These are phyloP conservation scores for Metschnikowia continentalis DNA, from an alignment of 805 yeast species.

Conservation along the genomic window DNA sequence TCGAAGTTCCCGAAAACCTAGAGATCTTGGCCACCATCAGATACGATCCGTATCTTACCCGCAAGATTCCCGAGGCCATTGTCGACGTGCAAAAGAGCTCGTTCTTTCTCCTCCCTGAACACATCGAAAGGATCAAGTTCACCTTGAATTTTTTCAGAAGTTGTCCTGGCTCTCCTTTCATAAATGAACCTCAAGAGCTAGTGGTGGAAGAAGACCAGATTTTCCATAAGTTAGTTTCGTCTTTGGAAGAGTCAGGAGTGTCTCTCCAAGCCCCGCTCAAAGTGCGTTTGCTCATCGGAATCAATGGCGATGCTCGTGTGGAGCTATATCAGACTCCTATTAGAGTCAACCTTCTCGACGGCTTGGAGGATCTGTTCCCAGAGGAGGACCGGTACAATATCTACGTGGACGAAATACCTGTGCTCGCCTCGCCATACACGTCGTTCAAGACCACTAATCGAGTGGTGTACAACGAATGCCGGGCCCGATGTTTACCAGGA, in stretches of 20 bases:
- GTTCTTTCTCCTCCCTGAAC: conserved; percentile 65
- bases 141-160: conserved; percentile 49
- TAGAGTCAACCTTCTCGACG: conserved; percentile 28
- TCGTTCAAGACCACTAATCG: conserved; percentile 84
- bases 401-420: conserved; percentile 52
- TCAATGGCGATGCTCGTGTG: conserved; percentile 28
- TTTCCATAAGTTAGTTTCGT: conserved; percentile 26
- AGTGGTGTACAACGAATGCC: conserved; percentile 55
- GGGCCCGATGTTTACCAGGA: conserved; percentile 46
- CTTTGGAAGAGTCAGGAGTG: conserved; percentile 22
- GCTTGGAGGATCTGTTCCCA: conserved; percentile 18
- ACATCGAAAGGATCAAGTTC: conserved; percentile 54
- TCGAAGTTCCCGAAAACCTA: conserved; percentile 21
- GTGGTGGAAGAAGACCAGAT: conserved; percentile 35
- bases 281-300: conserved; percentile 27
- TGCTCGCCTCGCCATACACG: conserved; percentile 67
- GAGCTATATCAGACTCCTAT: conserved; percentile 30
- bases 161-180: conserved; percentile 1
- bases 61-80: conserved; percentile 23
- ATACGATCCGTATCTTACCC: conserved; percentile 59
- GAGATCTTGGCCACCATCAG: conserved; percentile 67
- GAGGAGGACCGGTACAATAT: conserved; percentile 48
- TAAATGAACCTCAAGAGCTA: background rate
- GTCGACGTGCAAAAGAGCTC: conserved; percentile 23
- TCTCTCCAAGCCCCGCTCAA: conserved; percentile 27